Base-by-base conservation (phyloP, 1,139 yeast genomes). In the Zygotorulaspora mrakii region DNA sequence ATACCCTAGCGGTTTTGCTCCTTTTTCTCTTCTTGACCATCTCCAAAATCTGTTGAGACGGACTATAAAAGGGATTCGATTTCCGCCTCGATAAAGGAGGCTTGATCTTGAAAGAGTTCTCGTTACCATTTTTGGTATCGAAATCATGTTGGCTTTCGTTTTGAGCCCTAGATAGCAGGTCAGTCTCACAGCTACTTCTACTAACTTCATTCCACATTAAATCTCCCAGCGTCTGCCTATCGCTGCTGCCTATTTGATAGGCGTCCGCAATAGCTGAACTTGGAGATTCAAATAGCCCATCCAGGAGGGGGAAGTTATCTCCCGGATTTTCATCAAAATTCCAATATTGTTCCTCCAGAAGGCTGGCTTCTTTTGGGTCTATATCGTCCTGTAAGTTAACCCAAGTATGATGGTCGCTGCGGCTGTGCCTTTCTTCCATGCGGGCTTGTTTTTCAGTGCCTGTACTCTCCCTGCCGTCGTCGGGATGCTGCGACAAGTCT, bases 51-150 rank as follows among this genome's bases (percentile, higher is more conserved):
- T 49, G 50, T 29, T 39, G 40, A 12, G 56, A 51, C 2, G 56
- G 56, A 14, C 46, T 36, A 33, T 52, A 52, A 32, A 52, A 52
- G 2, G 56, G 56, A 24, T 52, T 52, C 10, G 49, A 45, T 34
- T 42, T 49, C 20, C 47, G 33, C 9, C 46, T 37, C 17, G 36
- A 28, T 26, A 35, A 33, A 23, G 35, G 20, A 6, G 45, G 45
- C 31, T 12, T 32, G 23, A 21, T 14, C 30, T 13, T 20, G 10
- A 6, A 13, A 11, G 17, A n/a, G 9, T 13, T 9, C 16, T 25
- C 31, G 21, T 23, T 20, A 10, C 7, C 30, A 17, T 16, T 13
- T 16, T 21, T 20, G 18, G 6, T 11, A 24, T 24, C 9, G 9
- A 9, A 20, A 6, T 9, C 8, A 20, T 20, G 8, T 20, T 20